Evolutionary conservation across 345 rosid genomes (phyloP), one percentile per base, ranked within the genome.

Genomic region (Salix dunnii): DNA sequence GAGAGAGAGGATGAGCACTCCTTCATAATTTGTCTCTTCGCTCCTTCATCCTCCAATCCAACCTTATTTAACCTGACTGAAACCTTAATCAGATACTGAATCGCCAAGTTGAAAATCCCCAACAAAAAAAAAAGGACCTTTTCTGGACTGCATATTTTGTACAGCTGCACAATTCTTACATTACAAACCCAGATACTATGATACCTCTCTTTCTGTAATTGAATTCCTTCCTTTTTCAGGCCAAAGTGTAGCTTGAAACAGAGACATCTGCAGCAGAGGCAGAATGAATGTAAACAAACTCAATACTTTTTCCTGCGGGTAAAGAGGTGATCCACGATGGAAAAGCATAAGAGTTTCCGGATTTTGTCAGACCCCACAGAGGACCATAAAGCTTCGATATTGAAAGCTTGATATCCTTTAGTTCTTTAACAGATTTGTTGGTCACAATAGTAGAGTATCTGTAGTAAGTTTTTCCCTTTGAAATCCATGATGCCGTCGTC

Each of bases 1-100:
- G 90, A 83, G 91, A 91, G 90, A 96, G 98, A 92, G 99, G 99
- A 96, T 93, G 98, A 96, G 97, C 98, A 91, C 95, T 82, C 67
- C 38, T 71, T 77, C 74, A 46, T 66, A 58, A 7, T 79, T 40
- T 27, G 91, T 91, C 96, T 87, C 94, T 88, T 91, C 96, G 31
- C 94, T 85, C 90, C 88, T 90, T 87, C 93, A 14, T 81, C 89
- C 91, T 81, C 85, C 81, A 30, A 75, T 82, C 78, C 76, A 9
- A 35, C 48, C 82, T 83, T 84, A 86, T 86, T 85, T 78, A 2
- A 74, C 71, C 84, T 82, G 80, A 77, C 80, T 88, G 76, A 40
- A 76, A 81, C 60, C 83, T 82, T 84, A 85, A 60, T 42, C 51
- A 74, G 74, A 84, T 46, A 25, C 85, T 78, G 66, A 75, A 68